Evolutionary conservation across 805 yeast species (phyloP).

Genomic region (Tetrapisispora arboricola): DNA sequence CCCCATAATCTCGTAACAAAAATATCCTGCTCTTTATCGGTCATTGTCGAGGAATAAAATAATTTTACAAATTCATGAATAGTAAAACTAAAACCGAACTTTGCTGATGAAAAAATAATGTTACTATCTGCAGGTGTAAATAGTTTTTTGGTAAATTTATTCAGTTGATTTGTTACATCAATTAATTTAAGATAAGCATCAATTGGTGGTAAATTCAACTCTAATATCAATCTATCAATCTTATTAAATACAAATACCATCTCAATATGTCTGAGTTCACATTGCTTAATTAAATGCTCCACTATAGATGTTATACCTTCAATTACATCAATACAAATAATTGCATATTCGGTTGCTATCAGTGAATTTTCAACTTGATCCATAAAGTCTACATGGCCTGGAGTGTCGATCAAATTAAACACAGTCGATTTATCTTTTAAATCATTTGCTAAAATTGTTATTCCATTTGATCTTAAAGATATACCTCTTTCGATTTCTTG

Average conservation of each 20-base stretch:
- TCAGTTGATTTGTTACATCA: constrained; percentile 52
- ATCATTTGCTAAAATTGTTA: constrained; percentile 50
- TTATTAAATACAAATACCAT: constrained; percentile 64
- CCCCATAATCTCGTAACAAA: constrained; percentile 71
- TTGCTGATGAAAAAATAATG: constrained; percentile 65
- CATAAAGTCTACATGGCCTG: constrained; percentile 80
- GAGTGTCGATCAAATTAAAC: constrained; percentile 68
- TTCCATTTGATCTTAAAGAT: constrained; percentile 52
- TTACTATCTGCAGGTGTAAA: constrained; percentile 55
- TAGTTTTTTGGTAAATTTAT: constrained; percentile 36
- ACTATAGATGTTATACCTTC: constrained; percentile 68
- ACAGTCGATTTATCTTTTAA: constrained; percentile 44
- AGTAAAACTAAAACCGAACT: constrained; percentile 54
- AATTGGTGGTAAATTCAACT: constrained; percentile 59
- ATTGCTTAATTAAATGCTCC: constrained; percentile 42
- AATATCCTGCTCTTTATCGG: constrained; percentile 26
- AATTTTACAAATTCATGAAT: constrained; percentile 51
- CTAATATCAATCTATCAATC: constrained; percentile 75
- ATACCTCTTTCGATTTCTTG: constrained; percentile 64
- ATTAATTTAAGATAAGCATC: constrained; percentile 66
- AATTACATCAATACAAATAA: constrained; percentile 69
- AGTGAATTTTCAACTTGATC: constrained; percentile 61
- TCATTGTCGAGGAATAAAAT: constrained; percentile 34
- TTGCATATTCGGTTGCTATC: constrained; percentile 51
- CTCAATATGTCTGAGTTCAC: constrained; percentile 40